phyloP scores from a whole-genome alignment of 306 rosid species.

The Begonia fuchsioides region DNA sequence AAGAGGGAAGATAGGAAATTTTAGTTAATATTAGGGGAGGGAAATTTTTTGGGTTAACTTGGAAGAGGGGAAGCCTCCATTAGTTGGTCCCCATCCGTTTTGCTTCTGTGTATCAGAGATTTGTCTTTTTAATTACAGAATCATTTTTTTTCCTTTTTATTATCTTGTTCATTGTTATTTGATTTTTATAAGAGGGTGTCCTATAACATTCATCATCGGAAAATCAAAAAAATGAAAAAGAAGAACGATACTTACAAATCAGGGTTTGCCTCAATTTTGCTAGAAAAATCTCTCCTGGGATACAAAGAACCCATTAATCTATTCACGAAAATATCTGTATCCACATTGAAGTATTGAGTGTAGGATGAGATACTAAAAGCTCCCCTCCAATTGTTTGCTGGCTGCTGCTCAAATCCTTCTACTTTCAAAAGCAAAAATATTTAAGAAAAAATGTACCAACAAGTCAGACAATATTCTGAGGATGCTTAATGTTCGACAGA shows the following conservation, averaged over 20 bases:
- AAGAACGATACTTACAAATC: constrained; percentile 59
- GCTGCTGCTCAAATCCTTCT: constrained; percentile 84
- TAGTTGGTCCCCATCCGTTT: too few species aligned
- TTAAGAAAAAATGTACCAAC: constrained; percentile 1
- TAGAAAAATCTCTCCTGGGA: constrained; percentile 77
- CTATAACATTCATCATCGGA: not conserved
- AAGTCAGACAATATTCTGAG: not conserved
- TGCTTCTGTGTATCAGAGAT: too few species aligned
- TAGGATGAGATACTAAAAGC: constrained; percentile 68
- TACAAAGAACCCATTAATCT: constrained; percentile 70
- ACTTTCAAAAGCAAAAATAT: constrained; percentile 13
- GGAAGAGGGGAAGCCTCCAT: too few species aligned
- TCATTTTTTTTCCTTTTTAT: too few species aligned
- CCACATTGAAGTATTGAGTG: constrained; percentile 78
- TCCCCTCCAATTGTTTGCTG: constrained; percentile 83
- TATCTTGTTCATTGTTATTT: too few species aligned
- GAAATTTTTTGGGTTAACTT: too few species aligned
- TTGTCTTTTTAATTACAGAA: too few species aligned
- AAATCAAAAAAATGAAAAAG: not conserved
- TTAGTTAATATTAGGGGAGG: too few species aligned
- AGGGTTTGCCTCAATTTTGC: constrained; percentile 92
- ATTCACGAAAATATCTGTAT: constrained; percentile 65
- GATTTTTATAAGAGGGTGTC: too few species aligned
- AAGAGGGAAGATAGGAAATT: too few species aligned
- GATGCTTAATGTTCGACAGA: too few species aligned